Conservation (phyloP, 2,329 filamentous ascomycete genomes). For the Neopestalotiopsis rosae region DNA sequence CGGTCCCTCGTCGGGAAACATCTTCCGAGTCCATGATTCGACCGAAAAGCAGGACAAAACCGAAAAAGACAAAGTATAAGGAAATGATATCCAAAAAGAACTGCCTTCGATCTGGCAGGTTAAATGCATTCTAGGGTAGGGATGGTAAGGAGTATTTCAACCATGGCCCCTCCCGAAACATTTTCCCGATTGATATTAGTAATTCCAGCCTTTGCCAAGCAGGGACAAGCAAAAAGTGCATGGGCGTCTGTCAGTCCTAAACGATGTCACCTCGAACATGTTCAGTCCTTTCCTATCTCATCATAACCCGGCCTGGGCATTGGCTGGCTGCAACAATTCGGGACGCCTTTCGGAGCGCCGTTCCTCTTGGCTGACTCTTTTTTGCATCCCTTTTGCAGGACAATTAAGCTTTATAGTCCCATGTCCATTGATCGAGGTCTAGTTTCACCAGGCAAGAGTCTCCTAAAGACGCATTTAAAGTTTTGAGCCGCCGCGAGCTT, state of each 20-base stretch:
- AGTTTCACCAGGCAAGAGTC: neutral
- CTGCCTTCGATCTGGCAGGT: neutral
- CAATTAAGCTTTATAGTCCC: neutral
- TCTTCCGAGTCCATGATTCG: neutral
- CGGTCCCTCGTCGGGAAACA: neutral
- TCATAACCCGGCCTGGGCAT: neutral
- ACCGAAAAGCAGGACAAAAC: neutral
- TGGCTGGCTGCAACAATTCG: neutral
- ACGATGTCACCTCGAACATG: neutral
- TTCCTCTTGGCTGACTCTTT: neutral
- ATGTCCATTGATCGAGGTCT: neutral
- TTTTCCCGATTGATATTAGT: neutral
- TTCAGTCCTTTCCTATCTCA: neutral
- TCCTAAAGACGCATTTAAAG: neutral
- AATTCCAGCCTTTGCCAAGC: conserved; percentile 1
- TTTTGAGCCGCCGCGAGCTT: neutral
- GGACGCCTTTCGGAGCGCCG: neutral
- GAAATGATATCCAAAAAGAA: neutral
- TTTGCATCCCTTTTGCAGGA: neutral
- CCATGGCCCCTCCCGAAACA: neutral
- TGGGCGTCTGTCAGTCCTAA: neutral
- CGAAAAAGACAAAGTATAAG: neutral
- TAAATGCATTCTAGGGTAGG: too few species aligned
- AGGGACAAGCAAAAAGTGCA: neutral
- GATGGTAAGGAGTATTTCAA: neutral